Evolutionary conservation across 192 early-diverging fungal species (phyloP), one percentile per base, ranked within the genome.

Genomic region (Coemansia sp.): DNA sequence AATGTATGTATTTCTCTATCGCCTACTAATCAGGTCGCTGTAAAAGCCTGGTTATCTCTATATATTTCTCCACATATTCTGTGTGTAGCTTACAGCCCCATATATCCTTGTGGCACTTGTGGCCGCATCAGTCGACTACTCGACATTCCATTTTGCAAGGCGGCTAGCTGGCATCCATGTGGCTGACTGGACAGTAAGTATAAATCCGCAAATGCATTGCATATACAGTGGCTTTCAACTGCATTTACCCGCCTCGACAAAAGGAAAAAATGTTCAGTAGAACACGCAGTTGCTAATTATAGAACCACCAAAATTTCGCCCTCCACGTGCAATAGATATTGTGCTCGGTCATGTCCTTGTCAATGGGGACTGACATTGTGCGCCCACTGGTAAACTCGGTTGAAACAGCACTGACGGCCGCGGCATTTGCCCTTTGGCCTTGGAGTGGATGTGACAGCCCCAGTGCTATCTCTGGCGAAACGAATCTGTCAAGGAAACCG

Each of bases 381-480:
- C 75, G 92, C 8, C 90, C 92, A 19, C 77, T 88, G 26, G 86
- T 85, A 26, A 93, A 93, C 67, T 85, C 86, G 15, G 77, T 91
- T 56, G 97, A 99, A 67, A 90, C 92, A 0, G 74, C 86, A 0
- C 63, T 94, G 11, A 90, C 93, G 0, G 88, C 89, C 12, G 63
- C 89, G 0, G 95, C 92, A 0, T 84, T 98, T 26, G 92, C 86
- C 60, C 89, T 88, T 75, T 99, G 95, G 95, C 97, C 96, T 9
- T 89, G 90, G 80, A 59, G 50, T n/a, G 19, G 49, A 8, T 39
- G 18, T 23, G 11, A 1, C 42, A 49, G 18, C 37, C 18, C 19
- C 39, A 10, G 44, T 45, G 50, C 23, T 10, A 7, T 53, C 4
- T 53, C 50, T 9, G 23, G 23, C 6, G 32, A 23, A 21, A 26